Conservation (phyloP, 192 early-diverging fungal genomes). For the Coemansia erecta region DNA sequence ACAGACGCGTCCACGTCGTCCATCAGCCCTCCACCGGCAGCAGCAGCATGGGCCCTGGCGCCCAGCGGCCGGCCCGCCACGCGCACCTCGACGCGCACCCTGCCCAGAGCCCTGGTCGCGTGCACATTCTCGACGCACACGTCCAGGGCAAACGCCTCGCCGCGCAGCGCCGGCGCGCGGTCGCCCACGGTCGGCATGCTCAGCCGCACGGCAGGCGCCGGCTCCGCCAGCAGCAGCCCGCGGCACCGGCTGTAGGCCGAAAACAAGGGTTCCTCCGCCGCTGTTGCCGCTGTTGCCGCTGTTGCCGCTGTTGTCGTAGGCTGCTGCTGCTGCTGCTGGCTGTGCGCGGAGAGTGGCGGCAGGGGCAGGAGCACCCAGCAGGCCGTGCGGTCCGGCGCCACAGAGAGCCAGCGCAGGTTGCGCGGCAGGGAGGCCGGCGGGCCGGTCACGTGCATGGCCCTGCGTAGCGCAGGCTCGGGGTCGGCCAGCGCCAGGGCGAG, state of each 20-base stretch:
- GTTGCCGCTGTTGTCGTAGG: too few relatives aligned
- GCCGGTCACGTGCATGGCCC: slow-evolving; percentile 13
- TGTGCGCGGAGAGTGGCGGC: too few relatives aligned
- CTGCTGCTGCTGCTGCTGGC: too few relatives aligned
- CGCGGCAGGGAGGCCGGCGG: slow-evolving; percentile 20
- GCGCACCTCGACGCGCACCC: slow-evolving; percentile 10
- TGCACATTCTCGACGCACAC: slow-evolving; percentile 25
- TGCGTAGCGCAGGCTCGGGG: slow-evolving; percentile 7
- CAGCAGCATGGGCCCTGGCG: too few relatives aligned
- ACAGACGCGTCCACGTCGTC: too few relatives aligned
- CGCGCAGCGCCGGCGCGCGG: slow-evolving; percentile 28
- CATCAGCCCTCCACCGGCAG: too few relatives aligned
- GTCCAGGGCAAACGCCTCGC: slow-evolving; percentile 37
- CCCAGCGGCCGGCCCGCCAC: too few relatives aligned
- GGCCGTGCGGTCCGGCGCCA: background rate
- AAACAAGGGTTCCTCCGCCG: slow-evolving; percentile 15
- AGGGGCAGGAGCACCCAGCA: slow-evolving; percentile 25
- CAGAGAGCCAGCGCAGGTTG: slow-evolving; percentile 22
- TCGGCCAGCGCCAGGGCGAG: slow-evolving; percentile 3
- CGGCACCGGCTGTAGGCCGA: slow-evolving; percentile 46
- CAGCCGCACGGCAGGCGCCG: slow-evolving; percentile 9
- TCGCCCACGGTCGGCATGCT: slow-evolving; percentile 13
- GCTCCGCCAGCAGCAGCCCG: slow-evolving; percentile 9
- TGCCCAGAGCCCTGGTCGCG: background rate
- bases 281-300: too few relatives aligned